Conservation (phyloP, 2,329 filamentous ascomycete genomes). For the Sporothrix pallida region DNA sequence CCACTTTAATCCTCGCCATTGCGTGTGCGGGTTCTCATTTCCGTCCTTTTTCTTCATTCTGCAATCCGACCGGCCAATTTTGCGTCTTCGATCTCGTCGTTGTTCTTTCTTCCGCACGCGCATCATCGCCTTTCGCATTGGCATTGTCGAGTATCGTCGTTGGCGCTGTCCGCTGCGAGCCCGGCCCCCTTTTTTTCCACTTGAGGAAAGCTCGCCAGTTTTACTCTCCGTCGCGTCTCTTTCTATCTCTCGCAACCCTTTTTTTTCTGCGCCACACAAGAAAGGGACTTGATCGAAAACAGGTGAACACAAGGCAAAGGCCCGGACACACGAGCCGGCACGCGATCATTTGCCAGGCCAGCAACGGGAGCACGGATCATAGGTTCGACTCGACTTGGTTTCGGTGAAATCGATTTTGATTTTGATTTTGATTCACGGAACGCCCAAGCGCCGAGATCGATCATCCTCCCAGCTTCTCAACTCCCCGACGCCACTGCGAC, state of each 20-base stretch:
- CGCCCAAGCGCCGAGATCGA: background rate
- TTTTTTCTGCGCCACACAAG: conserved; percentile 14
- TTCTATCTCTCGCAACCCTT: background rate
- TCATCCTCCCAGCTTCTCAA: background rate
- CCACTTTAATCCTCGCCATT: conserved; percentile 26
- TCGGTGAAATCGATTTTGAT: too few relatives aligned
- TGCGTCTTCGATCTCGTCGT: conserved; percentile 6
- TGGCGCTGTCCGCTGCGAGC: conserved; percentile 21
- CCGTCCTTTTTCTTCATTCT: conserved; percentile 25
- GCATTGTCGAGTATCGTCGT: conserved; percentile 16
- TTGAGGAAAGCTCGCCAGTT: conserved; percentile 13
- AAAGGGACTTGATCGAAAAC: conserved; percentile 6
- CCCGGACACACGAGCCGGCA: conserved; percentile 11
- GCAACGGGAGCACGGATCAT: background rate
- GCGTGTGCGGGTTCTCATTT: conserved; percentile 10
- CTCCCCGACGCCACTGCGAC: conserved; percentile 14
- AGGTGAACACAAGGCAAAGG: background rate
- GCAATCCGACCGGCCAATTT: conserved; percentile 18
- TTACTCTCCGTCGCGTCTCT: conserved; percentile 10
- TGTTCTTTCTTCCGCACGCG: background rate
- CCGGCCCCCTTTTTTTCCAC: conserved; percentile 24
- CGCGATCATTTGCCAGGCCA: conserved; percentile 2
- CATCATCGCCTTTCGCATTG: background rate
- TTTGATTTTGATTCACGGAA: background rate
- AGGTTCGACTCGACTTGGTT: background rate